These are phyloP conservation scores for Colletotrichum agaves DNA, from an alignment of 2,329 filamentous ascomycete genomes.

Conservation along the genomic window DNA sequence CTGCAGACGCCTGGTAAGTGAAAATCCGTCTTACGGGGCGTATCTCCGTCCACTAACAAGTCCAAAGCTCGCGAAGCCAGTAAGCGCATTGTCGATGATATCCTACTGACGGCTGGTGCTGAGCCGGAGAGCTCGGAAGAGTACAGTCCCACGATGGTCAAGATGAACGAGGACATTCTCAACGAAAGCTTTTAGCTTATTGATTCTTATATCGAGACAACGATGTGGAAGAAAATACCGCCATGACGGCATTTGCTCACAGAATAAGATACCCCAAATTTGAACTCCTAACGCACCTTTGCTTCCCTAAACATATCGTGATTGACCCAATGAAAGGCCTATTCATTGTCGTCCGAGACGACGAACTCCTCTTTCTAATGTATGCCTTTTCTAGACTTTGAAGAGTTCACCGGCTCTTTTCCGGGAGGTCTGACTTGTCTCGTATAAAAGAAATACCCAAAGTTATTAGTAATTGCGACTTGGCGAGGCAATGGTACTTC, in stretches of 20 bases:
- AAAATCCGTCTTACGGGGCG: background rate
- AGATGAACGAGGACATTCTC: constrained; percentile 70
- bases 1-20: constrained; percentile 80
- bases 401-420: background rate
- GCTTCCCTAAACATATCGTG: background rate
- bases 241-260: background rate
- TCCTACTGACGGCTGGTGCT: constrained; percentile 79
- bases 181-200: constrained; percentile 68
- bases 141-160: constrained; percentile 73
- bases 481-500: background rate
- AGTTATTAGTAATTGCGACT: background rate
- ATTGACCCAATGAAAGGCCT: background rate
- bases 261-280: constrained; percentile 8
- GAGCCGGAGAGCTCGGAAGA: constrained; percentile 62
- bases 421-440: background rate
- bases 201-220: background rate
- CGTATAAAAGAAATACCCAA: constrained; percentile 1
- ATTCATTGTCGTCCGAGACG: too few species aligned
- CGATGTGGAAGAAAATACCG: background rate
- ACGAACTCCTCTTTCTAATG: too few species aligned
- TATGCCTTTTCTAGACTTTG: too few species aligned
- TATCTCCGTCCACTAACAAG: constrained; percentile 26
- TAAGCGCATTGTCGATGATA: constrained; percentile 82
- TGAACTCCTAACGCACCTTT: background rate
- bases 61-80: constrained; percentile 79